Evolutionary conservation across 495 filamentous ascomycete species (phyloP).

Genomic region (Parathielavia appendiculata): DNA sequence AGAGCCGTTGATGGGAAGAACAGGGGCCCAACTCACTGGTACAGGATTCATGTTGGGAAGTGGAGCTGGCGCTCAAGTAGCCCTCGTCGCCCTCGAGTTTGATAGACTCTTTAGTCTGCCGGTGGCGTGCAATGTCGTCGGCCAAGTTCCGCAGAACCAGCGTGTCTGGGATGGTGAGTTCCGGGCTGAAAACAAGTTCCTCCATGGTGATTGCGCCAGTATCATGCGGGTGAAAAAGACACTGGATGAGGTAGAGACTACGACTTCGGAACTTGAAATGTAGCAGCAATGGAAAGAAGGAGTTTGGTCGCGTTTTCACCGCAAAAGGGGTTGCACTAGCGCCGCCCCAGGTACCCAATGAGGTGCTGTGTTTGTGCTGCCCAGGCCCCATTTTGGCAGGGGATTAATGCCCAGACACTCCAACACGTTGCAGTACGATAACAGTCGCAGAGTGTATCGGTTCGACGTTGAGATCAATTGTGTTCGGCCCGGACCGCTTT

Average conservation of each 20-base stretch:
- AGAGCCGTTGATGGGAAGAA: no score
- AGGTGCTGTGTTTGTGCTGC: neutral
- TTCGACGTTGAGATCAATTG: no score
- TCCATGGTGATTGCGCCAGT: neutral
- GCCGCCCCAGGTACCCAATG: no score
- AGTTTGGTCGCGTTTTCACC: no score
- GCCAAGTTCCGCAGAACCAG: neutral
- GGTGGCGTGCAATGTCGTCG: constrained; percentile 6
- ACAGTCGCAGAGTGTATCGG: no score
- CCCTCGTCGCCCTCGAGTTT: constrained; percentile 7
- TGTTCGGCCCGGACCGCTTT: no score
- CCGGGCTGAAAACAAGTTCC: neutral
- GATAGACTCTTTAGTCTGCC: neutral
- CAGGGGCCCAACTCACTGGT: constrained; percentile 1
- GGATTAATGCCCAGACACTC: neutral
- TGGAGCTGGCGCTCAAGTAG: neutral
- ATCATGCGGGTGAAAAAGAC: no score
- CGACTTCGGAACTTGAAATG: neutral
- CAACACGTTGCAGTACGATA: no score
- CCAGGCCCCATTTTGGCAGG: no score
- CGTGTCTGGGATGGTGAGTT: neutral
- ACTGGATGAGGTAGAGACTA: neutral
- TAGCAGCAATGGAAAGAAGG: no score
- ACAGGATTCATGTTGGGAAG: neutral
- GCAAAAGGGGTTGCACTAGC: no score